phyloP scores from a whole-genome alignment of 2,329 filamentous ascomycete species.

The Colletotrichum phormii region DNA sequence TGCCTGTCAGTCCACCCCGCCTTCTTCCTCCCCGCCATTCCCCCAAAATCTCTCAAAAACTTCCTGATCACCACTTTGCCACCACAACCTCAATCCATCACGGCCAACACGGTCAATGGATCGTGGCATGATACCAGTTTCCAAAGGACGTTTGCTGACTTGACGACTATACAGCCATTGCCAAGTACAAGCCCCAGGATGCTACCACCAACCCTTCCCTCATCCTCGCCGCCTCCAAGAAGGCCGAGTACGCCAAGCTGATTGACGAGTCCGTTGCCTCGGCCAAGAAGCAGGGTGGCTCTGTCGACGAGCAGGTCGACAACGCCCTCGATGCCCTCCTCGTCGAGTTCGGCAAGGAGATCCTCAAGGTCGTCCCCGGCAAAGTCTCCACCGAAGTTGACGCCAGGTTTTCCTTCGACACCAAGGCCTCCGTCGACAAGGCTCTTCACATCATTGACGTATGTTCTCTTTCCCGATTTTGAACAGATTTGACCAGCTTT shows the following conservation, averaged over 20 bases:
- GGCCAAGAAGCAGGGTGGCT: slow-evolving; percentile 80
- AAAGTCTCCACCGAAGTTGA: slow-evolving; percentile 99
- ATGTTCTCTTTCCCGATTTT: slow-evolving; percentile 46
- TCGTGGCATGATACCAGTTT: slow-evolving; percentile 6
- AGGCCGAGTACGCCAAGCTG: slow-evolving; percentile 92
- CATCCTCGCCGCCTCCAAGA: slow-evolving; percentile 98
- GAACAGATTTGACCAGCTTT: slow-evolving; percentile 21
- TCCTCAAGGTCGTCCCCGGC: slow-evolving; percentile 95
- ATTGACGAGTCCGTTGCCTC: slow-evolving; percentile 88
- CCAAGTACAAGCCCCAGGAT: slow-evolving; percentile 99
- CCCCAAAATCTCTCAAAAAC: slow-evolving; percentile 19
- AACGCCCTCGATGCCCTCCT: slow-evolving; percentile 91
- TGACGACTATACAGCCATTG: slow-evolving; percentile 75
- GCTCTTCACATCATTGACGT: slow-evolving; percentile 97
- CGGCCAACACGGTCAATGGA: not conserved
- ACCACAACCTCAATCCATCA: slow-evolving; percentile 8
- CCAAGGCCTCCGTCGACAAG: slow-evolving; percentile 91
- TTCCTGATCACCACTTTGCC: not conserved
- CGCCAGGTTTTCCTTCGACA: slow-evolving; percentile 95
- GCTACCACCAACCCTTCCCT: slow-evolving; percentile 99
- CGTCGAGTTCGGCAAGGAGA: slow-evolving; percentile 98
- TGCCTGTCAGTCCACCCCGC: slow-evolving; percentile 69
- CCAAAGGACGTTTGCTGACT: slow-evolving; percentile 13
- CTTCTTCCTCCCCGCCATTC: slow-evolving; percentile 3
- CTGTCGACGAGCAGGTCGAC: slow-evolving; percentile 86